Conservation (phyloP, 2,329 filamentous ascomycete genomes). For the Aquanectria penicillioides region DNA sequence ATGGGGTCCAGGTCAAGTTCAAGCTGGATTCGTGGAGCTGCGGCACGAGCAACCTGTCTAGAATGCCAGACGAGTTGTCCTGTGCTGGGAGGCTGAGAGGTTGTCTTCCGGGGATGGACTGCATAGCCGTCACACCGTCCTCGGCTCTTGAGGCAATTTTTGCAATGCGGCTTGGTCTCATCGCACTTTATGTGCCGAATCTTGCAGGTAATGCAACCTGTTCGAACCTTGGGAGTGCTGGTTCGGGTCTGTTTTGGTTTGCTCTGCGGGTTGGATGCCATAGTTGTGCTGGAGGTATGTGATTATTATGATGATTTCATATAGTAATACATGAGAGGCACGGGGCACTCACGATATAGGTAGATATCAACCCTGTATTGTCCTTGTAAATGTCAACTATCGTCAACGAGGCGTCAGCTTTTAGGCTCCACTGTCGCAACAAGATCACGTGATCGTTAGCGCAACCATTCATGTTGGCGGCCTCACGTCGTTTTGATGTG, state of each 20-base stretch:
- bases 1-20: conserved; percentile 21
- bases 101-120: neutral
- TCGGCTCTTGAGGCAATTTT: conserved; percentile 27
- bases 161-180: conserved; percentile 27
- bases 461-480: no score
- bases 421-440: no score
- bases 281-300: no score
- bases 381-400: no score
- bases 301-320: no score
- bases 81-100: conserved; percentile 21
- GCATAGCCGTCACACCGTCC: conserved; percentile 33
- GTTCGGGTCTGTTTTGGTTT: conserved; percentile 30
- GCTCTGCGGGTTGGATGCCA: no score
- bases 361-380: no score
- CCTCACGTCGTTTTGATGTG: no score
- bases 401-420: no score
- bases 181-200: conserved; percentile 39
- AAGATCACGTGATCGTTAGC: no score
- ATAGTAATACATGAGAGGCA: no score
- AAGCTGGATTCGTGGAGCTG: conserved; percentile 14
- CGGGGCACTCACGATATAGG: no score
- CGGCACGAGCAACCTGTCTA: conserved; percentile 3
- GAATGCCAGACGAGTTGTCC: conserved; percentile 45
- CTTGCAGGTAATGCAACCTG: conserved; percentile 39
- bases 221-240: conserved; percentile 32